Conservation (phyloP, 2,329 filamentous ascomycete genomes). For the Corniculantispora saksenae region DNA sequence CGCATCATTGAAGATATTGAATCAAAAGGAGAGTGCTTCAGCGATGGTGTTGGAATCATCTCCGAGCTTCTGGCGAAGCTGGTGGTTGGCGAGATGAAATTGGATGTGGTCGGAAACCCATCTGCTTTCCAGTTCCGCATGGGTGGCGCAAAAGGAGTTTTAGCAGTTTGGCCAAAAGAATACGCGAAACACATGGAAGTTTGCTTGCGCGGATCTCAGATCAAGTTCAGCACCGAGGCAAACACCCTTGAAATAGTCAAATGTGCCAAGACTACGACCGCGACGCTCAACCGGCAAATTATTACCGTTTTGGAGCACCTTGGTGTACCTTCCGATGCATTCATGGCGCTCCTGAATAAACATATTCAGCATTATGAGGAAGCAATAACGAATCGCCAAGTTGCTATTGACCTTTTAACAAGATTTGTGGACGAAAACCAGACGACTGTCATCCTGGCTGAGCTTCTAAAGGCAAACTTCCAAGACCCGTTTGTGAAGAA, state of each 20-base stretch:
- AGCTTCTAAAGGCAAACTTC: conserved; percentile 80
- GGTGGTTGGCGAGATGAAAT: conserved; percentile 68
- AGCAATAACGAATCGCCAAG: conserved; percentile 65
- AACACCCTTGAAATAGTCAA: conserved; percentile 83
- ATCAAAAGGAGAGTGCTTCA: conserved; percentile 71
- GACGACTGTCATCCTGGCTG: conserved; percentile 71
- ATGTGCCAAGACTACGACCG: conserved; percentile 72
- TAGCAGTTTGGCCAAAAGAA: conserved; percentile 69
- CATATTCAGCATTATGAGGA: conserved; percentile 69
- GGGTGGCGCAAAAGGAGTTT: conserved; percentile 87
- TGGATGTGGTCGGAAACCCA: conserved; percentile 61
- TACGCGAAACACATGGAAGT: conserved; percentile 64
- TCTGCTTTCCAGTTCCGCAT: conserved; percentile 91
- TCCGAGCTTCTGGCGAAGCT: conserved; percentile 74
- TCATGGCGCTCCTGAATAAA: conserved; percentile 64
- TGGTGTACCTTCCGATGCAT: conserved; percentile 67
- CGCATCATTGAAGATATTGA: conserved; percentile 70
- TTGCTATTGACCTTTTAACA: conserved; percentile 68
- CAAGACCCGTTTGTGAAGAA: conserved; percentile 84
- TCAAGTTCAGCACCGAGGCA: conserved; percentile 76
- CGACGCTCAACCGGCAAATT: conserved; percentile 85
- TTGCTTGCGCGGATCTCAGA: conserved; percentile 79
- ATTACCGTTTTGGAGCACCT: conserved; percentile 82
- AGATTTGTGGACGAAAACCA: conserved; percentile 84
- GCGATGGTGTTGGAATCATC: conserved; percentile 93